Base-by-base conservation (phyloP, 148 eudicot genomes). In the Chenopodium album region DNA sequence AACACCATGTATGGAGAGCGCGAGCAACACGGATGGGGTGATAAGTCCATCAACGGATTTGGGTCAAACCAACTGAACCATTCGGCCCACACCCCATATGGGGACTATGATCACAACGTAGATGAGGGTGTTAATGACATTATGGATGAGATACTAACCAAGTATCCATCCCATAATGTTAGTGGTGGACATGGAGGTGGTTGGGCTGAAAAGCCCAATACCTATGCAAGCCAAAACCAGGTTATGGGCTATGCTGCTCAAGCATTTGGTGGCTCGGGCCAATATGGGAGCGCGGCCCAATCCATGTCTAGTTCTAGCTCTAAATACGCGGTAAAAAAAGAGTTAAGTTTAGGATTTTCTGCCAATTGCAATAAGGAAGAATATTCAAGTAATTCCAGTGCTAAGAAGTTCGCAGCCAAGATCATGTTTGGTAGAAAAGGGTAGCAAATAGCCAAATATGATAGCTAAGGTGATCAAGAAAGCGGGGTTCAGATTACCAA, bases 121-220 rank as follows among this genome's bases (percentile, higher is more conserved):
- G 81, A 83, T 56, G 84, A 76, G 16, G 75, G 56, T 4, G 81
- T 81, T n/a, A 26, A 85, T 77, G 86, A 85, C 2, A 81, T 85
- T 10, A 64, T 85, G 84, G 86, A 81, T 66, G 86, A 85, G 16
- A 85, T 85, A 29, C 60, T 85, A 11, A 48, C 71, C 76, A 85
- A 81, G 84, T 81, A 85, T 46, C 86, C 84, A 22, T 62, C 75
- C 70, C 86, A 85, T 54, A 85, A 77, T 59, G 54, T 85, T 4
- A 63, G 78, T 31, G 32, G 64, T 29, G 86, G 81, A n/a, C 34
- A 47, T 56, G 83, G 47, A 70, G 48, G 23, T 37, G 71, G 9
- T 41, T 84, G 77, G 84, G 75, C 65, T 31, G n/a, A 22, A 26
- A 83, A 74, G 78, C 64, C 82, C 65, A 2, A 32, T 2, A 4